These are phyloP conservation scores for Strigomonas galati DNA, from an alignment of 208 protist genomes.

Conservation along the genomic window DNA sequence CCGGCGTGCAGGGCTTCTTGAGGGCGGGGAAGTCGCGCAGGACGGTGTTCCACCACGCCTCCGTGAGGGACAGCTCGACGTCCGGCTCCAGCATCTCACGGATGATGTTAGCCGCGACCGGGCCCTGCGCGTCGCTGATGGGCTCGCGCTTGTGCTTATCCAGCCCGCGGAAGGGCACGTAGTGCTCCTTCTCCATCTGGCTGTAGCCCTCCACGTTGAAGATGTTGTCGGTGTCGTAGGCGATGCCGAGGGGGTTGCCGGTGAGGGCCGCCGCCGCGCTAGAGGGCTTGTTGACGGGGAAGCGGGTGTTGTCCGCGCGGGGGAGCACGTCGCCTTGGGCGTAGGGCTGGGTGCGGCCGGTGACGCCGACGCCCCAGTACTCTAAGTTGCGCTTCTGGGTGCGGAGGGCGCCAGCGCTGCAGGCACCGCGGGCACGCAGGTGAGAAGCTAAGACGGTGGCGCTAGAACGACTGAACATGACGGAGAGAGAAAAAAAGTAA, in stretches of 20 bases:
- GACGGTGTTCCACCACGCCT: conserved; percentile 71
- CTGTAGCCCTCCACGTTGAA: conserved; percentile 68
- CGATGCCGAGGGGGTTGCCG: conserved; percentile 64
- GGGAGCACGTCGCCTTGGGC: conserved; percentile 84
- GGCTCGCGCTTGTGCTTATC: conserved; percentile 59
- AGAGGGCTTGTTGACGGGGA: conserved; percentile 51
- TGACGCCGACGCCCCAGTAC: conserved; percentile 78
- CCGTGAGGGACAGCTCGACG: conserved; percentile 30
- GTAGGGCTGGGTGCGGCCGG: conserved; percentile 78
- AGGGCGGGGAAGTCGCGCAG: conserved; percentile 81
- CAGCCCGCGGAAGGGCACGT: conserved; percentile 65
- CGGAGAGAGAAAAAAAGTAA: background rate
- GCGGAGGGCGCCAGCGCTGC: conserved; percentile 20
- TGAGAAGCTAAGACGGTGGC: background rate
- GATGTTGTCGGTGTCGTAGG: conserved; percentile 77
- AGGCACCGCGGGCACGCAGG: background rate
- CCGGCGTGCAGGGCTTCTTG: conserved; percentile 53
- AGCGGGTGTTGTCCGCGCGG: conserved; percentile 63
- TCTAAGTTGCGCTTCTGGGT: conserved; percentile 63
- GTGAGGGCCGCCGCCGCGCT: conserved; percentile 60
- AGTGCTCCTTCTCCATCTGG: conserved; percentile 66
- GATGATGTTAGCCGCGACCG: conserved; percentile 43
- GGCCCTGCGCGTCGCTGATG: conserved; percentile 35
- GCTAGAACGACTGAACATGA: conserved; percentile 10
- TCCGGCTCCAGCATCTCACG: conserved; percentile 40